These are phyloP conservation scores for Tetrapyrgos nigripes DNA, from an alignment of 1,284 basidiomycete species.

Conservation along the genomic window DNA sequence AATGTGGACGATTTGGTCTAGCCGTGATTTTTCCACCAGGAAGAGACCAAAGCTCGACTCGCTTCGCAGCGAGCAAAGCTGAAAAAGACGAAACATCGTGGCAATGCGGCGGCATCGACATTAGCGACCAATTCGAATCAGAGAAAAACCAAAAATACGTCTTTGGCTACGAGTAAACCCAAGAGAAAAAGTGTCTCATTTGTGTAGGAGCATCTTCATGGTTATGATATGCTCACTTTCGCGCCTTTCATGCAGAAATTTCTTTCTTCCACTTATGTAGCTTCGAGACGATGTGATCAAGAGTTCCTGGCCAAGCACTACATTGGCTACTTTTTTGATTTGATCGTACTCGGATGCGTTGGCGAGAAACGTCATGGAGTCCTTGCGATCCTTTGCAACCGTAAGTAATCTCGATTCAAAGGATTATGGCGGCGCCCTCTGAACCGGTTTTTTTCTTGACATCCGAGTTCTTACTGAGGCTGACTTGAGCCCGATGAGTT, in stretches of 20 bases:
- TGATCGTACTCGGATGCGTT: too few species aligned
- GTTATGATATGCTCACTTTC: background rate
- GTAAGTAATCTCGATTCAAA: too few species aligned
- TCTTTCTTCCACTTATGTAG: too few species aligned
- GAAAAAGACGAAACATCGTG: constrained; percentile 3
- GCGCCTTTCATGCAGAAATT: background rate
- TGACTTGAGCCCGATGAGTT: too few species aligned
- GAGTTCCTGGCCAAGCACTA: background rate
- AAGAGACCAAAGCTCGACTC: constrained; percentile 6
- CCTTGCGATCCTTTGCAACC: too few species aligned
- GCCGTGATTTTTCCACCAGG: background rate
- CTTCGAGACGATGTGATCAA: background rate
- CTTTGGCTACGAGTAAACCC: too few species aligned
- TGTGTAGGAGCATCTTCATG: background rate
- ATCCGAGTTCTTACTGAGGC: too few species aligned
- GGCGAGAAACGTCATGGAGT: too few species aligned
- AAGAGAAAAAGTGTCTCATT: constrained; percentile 13
- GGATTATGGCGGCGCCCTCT: too few species aligned
- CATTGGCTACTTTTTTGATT: too few species aligned
- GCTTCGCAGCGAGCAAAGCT: constrained; percentile 3
- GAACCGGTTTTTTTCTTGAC: too few species aligned
- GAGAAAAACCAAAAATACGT: background rate
- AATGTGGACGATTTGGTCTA: background rate
- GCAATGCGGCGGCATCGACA: background rate
- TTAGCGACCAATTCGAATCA: background rate